Conservation (phyloP, 2,329 filamentous ascomycete species). For the Onygenales sp. region DNA sequence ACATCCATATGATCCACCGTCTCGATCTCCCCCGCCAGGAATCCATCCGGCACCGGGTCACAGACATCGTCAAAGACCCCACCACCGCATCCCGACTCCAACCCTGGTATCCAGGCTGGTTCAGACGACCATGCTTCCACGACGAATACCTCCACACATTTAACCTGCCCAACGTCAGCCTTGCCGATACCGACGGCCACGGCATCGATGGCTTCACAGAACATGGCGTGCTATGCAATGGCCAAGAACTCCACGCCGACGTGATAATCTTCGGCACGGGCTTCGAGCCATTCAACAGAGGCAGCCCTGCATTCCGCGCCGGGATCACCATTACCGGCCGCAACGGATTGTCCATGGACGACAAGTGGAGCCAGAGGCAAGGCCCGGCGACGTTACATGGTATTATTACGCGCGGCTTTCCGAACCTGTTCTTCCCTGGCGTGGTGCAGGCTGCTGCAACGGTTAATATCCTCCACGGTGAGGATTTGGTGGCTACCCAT, state of each 20-base stretch:
- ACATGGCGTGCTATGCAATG: constrained; percentile 18
- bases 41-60: no score
- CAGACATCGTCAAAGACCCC: no score
- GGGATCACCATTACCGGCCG: constrained; percentile 34
- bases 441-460: constrained; percentile 30
- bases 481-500: constrained; percentile 30
- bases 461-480: constrained; percentile 26
- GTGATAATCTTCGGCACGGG: no score
- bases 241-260: no score
- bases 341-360: constrained; percentile 33
- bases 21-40: no score
- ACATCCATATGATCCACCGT: no score
- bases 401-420: constrained; percentile 37
- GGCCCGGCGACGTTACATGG: constrained; percentile 44
- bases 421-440: constrained; percentile 42
- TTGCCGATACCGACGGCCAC: constrained; percentile 52
- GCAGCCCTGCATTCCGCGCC: constrained; percentile 20
- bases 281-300: neutral
- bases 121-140: constrained; percentile 55
- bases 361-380: constrained; percentile 30
- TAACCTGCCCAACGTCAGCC: constrained; percentile 49
- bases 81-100: no score
- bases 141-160: constrained; percentile 47
- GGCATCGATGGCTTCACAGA: constrained; percentile 40
- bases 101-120: constrained; percentile 48